These are phyloP conservation scores for Aspergillus egyptiacus DNA, from an alignment of 495 filamentous ascomycete species.

Conservation along the genomic window DNA sequence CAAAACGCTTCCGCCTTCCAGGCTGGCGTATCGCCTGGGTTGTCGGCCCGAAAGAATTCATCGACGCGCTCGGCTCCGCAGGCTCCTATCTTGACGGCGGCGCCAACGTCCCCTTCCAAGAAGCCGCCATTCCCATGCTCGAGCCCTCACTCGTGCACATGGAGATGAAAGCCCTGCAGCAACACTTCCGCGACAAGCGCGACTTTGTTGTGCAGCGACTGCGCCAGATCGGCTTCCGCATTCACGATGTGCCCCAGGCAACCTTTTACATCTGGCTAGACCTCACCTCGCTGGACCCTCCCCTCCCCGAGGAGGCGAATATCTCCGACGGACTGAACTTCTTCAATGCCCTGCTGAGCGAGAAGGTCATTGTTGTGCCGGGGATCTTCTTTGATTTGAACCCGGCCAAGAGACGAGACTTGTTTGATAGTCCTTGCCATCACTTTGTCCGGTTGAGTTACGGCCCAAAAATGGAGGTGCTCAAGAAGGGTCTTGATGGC, in stretches of 20 bases:
- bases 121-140: slow-evolving; percentile 88
- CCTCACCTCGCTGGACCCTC: slow-evolving; percentile 44
- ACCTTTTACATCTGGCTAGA: slow-evolving; percentile 92
- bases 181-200: slow-evolving; percentile 81
- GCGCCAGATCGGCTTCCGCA: slow-evolving; percentile 73
- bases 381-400: slow-evolving; percentile 85
- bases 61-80: slow-evolving; percentile 87
- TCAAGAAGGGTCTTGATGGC: slow-evolving; percentile 79
- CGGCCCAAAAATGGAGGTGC: slow-evolving; percentile 80
- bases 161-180: slow-evolving; percentile 89
- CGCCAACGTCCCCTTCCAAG: slow-evolving; percentile 91
- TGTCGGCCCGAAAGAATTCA: slow-evolving; percentile 91
- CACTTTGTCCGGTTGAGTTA: slow-evolving; percentile 91
- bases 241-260: slow-evolving; percentile 72
- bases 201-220: slow-evolving; percentile 81
- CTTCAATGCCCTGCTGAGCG: slow-evolving; percentile 84
- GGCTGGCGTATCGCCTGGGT: slow-evolving; percentile 98
- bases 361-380: slow-evolving; percentile 92
- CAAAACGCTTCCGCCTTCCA: slow-evolving; percentile 92
- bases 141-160: slow-evolving; percentile 68
- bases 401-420: slow-evolving; percentile 77
- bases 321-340: slow-evolving; percentile 94
- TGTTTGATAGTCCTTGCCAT: slow-evolving; percentile 94
- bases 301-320: slow-evolving; percentile 41
- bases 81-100: slow-evolving; percentile 95